These are phyloP conservation scores for Diaporthe nobilis DNA, from an alignment of 2,329 filamentous ascomycete species.

Conservation along the genomic window DNA sequence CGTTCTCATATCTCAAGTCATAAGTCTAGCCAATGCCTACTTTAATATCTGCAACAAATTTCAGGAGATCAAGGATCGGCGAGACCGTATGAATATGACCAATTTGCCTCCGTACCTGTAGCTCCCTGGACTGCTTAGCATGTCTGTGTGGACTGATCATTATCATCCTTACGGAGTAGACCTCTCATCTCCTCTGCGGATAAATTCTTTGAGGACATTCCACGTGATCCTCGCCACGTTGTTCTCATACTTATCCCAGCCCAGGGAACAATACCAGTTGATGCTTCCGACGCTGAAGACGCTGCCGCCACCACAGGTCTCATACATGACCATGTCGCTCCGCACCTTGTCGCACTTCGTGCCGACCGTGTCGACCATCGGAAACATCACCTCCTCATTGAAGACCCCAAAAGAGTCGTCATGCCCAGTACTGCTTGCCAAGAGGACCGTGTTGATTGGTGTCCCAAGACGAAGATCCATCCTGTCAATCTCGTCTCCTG, in stretches of 20 bases:
- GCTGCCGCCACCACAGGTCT: background rate
- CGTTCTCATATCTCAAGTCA: rapidly evolving
- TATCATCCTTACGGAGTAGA: background rate
- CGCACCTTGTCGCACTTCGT: background rate
- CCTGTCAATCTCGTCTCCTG: background rate
- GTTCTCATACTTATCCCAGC: background rate
- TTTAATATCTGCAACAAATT: no score
- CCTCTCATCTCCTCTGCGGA: background rate
- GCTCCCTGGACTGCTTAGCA: no score
- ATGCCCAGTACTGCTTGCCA: background rate
- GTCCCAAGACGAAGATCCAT: background rate
- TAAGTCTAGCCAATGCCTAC: no score
- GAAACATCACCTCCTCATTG: background rate
- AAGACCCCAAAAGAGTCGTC: background rate
- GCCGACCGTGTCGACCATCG: background rate
- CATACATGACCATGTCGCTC: background rate
- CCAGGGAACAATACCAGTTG: background rate
- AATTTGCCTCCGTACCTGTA: no score
- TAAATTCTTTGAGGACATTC: background rate
- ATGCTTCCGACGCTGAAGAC: background rate
- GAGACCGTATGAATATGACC: no score
- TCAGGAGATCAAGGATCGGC: no score
- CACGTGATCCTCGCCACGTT: background rate
- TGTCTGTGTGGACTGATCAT: background rate
- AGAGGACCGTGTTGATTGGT: background rate